phyloP scores from a whole-genome alignment of 2,329 filamentous ascomycete species.

The Xylariaceae sp. region DNA sequence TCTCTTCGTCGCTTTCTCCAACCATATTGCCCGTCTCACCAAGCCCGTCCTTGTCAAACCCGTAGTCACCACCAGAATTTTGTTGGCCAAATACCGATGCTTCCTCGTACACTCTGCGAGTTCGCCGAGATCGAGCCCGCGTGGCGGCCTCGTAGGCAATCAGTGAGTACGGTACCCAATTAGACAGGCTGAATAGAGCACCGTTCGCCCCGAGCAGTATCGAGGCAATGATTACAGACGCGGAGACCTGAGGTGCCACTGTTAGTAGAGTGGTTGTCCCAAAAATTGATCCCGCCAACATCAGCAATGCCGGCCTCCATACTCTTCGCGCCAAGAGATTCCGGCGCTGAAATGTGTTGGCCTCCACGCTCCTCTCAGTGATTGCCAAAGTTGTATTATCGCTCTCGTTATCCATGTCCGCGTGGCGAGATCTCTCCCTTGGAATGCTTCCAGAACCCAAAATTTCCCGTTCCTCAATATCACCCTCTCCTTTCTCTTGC shows the following conservation, averaged over 20 bases:
- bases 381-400: background rate
- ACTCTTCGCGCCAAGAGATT: background rate
- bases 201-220: conserved; percentile 1
- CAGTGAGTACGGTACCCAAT: conserved; percentile 3
- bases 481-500: background rate
- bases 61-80: background rate
- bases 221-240: background rate
- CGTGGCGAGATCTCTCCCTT: background rate
- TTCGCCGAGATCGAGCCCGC: background rate
- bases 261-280: background rate
- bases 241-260: background rate
- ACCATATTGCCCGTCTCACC: background rate
- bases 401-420: background rate
- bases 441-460: background rate
- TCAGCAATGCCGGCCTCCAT: conserved; percentile 1
- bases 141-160: conserved; percentile 2
- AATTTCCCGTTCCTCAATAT: background rate
- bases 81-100: background rate
- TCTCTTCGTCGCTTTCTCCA: background rate
- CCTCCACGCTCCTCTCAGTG: background rate
- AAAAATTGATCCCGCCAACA: background rate
- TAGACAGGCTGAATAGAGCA: background rate
- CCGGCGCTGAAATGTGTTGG: background rate
- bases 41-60: background rate
- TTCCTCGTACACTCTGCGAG: background rate